Conservation (phyloP, 306 rosid genomes). For the Rubus idaeus region DNA sequence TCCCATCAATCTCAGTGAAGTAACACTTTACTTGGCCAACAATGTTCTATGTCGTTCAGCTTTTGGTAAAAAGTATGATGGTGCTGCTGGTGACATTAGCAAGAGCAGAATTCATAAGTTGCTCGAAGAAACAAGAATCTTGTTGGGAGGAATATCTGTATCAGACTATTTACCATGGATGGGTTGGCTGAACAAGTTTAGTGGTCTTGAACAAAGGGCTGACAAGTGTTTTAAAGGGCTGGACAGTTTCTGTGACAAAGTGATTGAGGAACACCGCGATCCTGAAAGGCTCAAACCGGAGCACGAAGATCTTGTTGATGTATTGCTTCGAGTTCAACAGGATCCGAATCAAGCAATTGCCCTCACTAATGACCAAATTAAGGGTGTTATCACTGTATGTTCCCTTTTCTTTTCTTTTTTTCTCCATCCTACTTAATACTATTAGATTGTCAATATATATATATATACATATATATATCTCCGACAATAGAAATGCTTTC, state of each 20-base stretch:
- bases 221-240: conserved; percentile 30
- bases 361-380: conserved; percentile 24
- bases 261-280: conserved; percentile 43
- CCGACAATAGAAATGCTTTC: no score
- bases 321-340: conserved; percentile 35
- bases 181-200: conserved; percentile 32
- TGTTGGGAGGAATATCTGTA: conserved; percentile 14
- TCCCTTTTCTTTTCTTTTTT: no score
- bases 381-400: conserved; percentile 36
- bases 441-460: no score
- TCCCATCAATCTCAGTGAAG: conserved; percentile 25
- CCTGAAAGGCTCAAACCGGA: neutral
- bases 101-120: neutral
- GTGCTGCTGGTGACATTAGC: neutral
- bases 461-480: no score
- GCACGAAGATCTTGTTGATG: conserved; percentile 45
- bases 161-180: conserved; percentile 26
- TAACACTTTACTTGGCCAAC: conserved; percentile 8
- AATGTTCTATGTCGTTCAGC: conserved; percentile 17
- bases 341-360: conserved; percentile 28
- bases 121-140: conserved; percentile 11
- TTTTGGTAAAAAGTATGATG: conserved; percentile 26
- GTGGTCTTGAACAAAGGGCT: conserved; percentile 27
- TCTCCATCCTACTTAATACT: neutral
- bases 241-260: conserved; percentile 36